A percentile compares a stretch with the other conserved stretches of the same genome.
Evolutionary conservation across 2,329 filamentous ascomycete genomes (phyloP).

Genomic region (Corniculantispora saksenae): DNA sequence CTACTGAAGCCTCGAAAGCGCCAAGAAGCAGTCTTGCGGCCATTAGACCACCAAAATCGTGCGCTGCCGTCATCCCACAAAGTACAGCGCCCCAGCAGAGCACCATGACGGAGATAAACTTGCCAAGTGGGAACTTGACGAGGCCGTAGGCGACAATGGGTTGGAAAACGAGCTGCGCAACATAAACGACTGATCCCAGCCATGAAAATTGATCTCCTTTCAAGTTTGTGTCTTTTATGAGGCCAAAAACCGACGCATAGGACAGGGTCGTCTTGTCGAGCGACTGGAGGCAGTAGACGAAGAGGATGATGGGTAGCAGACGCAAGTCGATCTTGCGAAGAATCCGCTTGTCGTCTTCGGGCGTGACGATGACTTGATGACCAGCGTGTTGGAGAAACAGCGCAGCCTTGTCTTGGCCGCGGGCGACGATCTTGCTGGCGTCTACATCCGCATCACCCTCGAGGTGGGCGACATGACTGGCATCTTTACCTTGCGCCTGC

Average conservation of each 20-base stretch:
- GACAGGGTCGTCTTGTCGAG: constrained; percentile 45
- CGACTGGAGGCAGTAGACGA: constrained; percentile 48
- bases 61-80: constrained; percentile 52
- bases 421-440: background rate
- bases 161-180: constrained; percentile 43
- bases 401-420: constrained; percentile 46
- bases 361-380: constrained; percentile 48
- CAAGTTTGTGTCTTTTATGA: constrained; percentile 54
- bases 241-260: constrained; percentile 65
- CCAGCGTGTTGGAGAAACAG: constrained; percentile 48
- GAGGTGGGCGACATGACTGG: background rate
- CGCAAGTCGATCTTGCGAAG: constrained; percentile 50
- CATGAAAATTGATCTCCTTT: constrained; percentile 60
- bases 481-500: background rate
- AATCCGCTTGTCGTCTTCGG: constrained; percentile 51
- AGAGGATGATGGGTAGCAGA: constrained; percentile 52
- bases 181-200: constrained; percentile 50
- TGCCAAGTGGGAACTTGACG: constrained; percentile 55
- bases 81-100: constrained; percentile 56
- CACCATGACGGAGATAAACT: constrained; percentile 52
- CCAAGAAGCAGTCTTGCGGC: constrained; percentile 48
- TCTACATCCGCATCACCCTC: constrained; percentile 9
- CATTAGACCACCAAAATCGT: constrained; percentile 47
- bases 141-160: constrained; percentile 56
- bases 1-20: constrained; percentile 48